Conservation (phyloP, 73 alveolate genomes). For the Symbiodinium natans region DNA sequence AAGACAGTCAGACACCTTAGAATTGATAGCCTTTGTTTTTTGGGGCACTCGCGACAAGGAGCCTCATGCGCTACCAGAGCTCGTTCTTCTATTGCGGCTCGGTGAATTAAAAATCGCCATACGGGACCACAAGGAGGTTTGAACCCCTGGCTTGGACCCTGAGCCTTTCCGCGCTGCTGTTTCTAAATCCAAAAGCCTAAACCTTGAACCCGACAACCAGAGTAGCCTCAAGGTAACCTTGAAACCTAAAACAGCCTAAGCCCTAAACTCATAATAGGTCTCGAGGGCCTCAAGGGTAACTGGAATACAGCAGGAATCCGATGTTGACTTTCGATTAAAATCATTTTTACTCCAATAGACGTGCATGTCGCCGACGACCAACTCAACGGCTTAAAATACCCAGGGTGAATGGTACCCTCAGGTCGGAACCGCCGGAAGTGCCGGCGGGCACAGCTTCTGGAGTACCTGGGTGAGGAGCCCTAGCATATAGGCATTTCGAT, state of each 20-base stretch:
- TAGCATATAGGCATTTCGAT: not conserved
- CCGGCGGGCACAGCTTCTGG: slow-evolving; percentile 65
- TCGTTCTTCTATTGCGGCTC: slow-evolving; percentile 20
- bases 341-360: too few relatives aligned
- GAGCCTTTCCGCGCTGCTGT: not conserved
- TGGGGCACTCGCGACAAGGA: not conserved
- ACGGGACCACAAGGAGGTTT: not conserved
- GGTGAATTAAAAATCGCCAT: not conserved
- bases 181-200: not conserved
- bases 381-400: not conserved
- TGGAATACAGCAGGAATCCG: too few relatives aligned
- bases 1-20: too few relatives aligned
- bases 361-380: too few relatives aligned
- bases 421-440: slow-evolving; percentile 61
- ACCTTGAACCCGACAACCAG: not conserved
- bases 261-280: too few relatives aligned
- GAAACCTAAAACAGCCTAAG: too few relatives aligned
- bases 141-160: not conserved
- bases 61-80: slow-evolving; percentile 44
- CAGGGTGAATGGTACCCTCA: not conserved
- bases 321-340: too few relatives aligned
- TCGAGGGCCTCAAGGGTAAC: too few relatives aligned
- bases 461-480: slow-evolving; percentile 67
- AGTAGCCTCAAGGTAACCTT: too few relatives aligned
- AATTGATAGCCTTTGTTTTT: too few relatives aligned